Evolutionary conservation across 768 basidiomycete species (phyloP).

Genomic region (Russula griseocarnosa): DNA sequence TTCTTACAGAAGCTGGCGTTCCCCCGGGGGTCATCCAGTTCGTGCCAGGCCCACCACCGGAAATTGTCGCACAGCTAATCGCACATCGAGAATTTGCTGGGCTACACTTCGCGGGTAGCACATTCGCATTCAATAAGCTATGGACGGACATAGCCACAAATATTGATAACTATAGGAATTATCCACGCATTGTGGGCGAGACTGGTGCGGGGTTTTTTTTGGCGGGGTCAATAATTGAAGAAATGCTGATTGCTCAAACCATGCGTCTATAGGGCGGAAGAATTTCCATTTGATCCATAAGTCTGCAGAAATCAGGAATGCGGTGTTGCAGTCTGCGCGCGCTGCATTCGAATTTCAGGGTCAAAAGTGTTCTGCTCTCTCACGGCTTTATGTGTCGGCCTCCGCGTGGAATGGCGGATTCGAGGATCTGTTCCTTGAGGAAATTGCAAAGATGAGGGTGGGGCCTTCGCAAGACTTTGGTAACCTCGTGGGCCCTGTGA

Average conservation of each 20-base stretch:
- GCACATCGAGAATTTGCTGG: conserved; percentile 75
- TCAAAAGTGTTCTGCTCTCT: conserved; percentile 96
- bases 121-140: conserved; percentile 87
- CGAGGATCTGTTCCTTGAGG: conserved; percentile 68
- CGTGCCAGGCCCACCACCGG: conserved; percentile 81
- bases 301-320: conserved; percentile 81
- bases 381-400: conserved; percentile 83
- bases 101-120: conserved; percentile 96
- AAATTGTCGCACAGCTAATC: conserved; percentile 82
- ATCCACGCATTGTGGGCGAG: conserved; percentile 96
- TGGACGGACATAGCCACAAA: conserved; percentile 95
- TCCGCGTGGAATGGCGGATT: conserved; percentile 85
- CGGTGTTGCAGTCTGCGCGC: conserved; percentile 84
- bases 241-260: background rate
- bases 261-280: conserved; percentile 67
- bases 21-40: conserved; percentile 97
- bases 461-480: conserved; percentile 70
- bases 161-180: conserved; percentile 79
- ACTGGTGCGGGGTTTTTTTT: conserved; percentile 56
- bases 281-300: conserved; percentile 95
- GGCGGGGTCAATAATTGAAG: too few species aligned
- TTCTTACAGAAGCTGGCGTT: conserved; percentile 90
- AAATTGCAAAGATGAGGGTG: conserved; percentile 81
- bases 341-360: conserved; percentile 96
- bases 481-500: conserved; percentile 96